Conservation (phyloP, 768 basidiomycete species). For the Lactarius indigo region DNA sequence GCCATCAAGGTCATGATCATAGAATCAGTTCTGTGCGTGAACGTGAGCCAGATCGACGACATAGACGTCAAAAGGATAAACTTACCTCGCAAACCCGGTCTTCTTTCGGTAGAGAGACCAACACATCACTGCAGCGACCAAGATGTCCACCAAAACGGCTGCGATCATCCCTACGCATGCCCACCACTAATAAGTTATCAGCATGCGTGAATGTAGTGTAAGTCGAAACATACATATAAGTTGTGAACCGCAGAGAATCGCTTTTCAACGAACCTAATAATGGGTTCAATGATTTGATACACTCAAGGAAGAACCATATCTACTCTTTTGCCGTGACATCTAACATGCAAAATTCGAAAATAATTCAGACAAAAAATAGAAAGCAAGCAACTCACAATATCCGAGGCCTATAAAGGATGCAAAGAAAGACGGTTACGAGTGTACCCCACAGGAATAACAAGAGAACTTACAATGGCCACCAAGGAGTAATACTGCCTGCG, state of each 20-base stretch:
- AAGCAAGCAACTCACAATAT: constrained; percentile 25
- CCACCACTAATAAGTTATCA: constrained; percentile 40
- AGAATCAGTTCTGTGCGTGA: constrained; percentile 28
- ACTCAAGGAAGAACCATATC: constrained; percentile 11
- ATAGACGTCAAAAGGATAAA: background rate
- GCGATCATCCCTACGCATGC: constrained; percentile 44
- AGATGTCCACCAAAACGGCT: constrained; percentile 46
- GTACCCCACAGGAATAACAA: background rate
- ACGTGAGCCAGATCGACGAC: background rate
- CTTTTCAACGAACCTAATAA: constrained; percentile 31
- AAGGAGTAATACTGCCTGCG: constrained; percentile 34
- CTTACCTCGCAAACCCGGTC: constrained; percentile 45
- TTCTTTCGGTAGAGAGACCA: too few species aligned
- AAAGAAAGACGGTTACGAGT: background rate
- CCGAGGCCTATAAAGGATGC: constrained; percentile 22
- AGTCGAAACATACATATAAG: constrained; percentile 33
- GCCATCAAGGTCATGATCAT: too few species aligned
- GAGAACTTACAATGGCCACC: constrained; percentile 42
- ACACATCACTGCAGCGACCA: constrained; percentile 46
- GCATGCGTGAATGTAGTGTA: too few species aligned
- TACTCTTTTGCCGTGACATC: constrained; percentile 49
- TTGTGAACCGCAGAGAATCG: constrained; percentile 29
- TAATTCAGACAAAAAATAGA: background rate
- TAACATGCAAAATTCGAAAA: constrained; percentile 22
- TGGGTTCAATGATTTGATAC: constrained; percentile 7